Evolutionary conservation across 2,329 filamentous ascomycete genomes (phyloP).

Genomic region (Zasmidium angulare): DNA sequence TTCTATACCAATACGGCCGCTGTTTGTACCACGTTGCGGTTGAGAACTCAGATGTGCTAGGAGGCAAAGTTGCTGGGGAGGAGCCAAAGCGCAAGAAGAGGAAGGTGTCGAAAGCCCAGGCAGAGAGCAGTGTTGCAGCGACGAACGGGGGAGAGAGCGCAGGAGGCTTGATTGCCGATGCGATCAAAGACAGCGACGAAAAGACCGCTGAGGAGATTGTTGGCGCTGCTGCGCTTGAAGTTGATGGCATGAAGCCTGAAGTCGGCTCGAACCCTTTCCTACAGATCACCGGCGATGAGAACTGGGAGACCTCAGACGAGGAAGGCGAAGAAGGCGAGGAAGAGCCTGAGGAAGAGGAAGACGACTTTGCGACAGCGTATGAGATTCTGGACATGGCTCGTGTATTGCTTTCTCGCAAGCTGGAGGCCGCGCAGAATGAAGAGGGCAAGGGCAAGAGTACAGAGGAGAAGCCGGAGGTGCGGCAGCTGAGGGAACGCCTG

Average conservation of each 20-base stretch:
- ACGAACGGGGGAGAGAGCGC: slow-evolving; percentile 33
- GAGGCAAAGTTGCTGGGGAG: slow-evolving; percentile 68
- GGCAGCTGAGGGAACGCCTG: slow-evolving; percentile 77
- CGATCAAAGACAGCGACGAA: slow-evolving; percentile 37
- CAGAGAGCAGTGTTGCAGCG: slow-evolving; percentile 24
- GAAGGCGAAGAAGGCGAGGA: slow-evolving; percentile 45
- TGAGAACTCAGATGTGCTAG: slow-evolving; percentile 90
- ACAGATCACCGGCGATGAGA: slow-evolving; percentile 91
- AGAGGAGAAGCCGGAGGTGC: slow-evolving; percentile 38
- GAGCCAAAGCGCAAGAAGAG: slow-evolving; percentile 53
- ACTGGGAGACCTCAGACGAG: slow-evolving; percentile 79
- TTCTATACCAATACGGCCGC: slow-evolving; percentile 91
- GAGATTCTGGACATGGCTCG: slow-evolving; percentile 64
- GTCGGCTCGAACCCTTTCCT: slow-evolving; percentile 74
- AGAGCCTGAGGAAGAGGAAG: slow-evolving; percentile 50
- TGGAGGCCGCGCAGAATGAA: slow-evolving; percentile 48
- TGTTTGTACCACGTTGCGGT: slow-evolving; percentile 92
- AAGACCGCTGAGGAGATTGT: slow-evolving; percentile 44
- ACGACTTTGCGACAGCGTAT: slow-evolving; percentile 64
- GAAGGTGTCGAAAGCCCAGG: slow-evolving; percentile 33
- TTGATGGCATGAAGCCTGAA: slow-evolving; percentile 43
- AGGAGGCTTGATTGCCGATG: slow-evolving; percentile 29
- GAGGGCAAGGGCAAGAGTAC: slow-evolving; percentile 49
- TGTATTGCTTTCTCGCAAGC: slow-evolving; percentile 57
- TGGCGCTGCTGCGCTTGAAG: slow-evolving; percentile 43